Percentiles rank a stretch among this genome's conserved stretches.
These are phyloP conservation scores for Penicillium daleae DNA, from an alignment of 495 filamentous ascomycete species.

Conservation along the genomic window DNA sequence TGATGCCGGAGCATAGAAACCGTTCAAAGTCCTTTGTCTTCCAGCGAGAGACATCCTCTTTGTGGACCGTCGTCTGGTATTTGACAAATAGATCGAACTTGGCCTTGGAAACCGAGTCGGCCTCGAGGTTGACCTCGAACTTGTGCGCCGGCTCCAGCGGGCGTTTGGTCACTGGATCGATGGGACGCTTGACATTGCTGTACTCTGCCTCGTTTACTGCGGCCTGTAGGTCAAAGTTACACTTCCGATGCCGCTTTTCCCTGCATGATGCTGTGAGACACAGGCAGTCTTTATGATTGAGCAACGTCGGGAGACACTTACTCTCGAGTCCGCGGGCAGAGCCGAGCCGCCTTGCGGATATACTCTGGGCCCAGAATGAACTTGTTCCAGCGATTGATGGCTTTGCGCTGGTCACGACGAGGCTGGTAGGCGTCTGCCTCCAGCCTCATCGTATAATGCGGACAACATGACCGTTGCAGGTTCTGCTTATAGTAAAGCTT, in stretches of 20 bases:
- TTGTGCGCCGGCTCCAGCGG: conserved; percentile 73
- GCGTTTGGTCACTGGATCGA: conserved; percentile 55
- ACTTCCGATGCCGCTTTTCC: conserved; percentile 72
- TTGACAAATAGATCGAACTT: conserved; percentile 82
- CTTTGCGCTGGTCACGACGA: conserved; percentile 80
- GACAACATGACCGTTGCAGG: conserved; percentile 80
- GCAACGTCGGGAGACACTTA: conserved; percentile 37
- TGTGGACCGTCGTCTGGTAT: conserved; percentile 83
- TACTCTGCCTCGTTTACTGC: conserved; percentile 75
- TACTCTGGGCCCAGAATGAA: conserved; percentile 82
- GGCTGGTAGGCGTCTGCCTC: conserved; percentile 72
- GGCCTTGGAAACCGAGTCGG: conserved; percentile 79
- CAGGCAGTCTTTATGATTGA: not conserved
- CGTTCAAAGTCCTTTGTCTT: conserved; percentile 70
- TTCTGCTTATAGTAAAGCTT: conserved; percentile 94
- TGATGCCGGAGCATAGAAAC: conserved; percentile 88
- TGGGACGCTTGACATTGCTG: conserved; percentile 55
- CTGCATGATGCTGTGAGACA: conserved; percentile 40
- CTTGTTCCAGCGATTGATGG: conserved; percentile 88
- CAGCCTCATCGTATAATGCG: conserved; percentile 92
- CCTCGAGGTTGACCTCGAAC: conserved; percentile 79
- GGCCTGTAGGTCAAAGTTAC: conserved; percentile 71
- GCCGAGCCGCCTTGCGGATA: conserved; percentile 68
- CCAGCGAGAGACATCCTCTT: conserved; percentile 70
- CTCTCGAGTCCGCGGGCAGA: conserved; percentile 78